These are phyloP conservation scores for Glebionis coronaria DNA, from an alignment of 129 eudicot genomes.

Conservation along the genomic window DNA sequence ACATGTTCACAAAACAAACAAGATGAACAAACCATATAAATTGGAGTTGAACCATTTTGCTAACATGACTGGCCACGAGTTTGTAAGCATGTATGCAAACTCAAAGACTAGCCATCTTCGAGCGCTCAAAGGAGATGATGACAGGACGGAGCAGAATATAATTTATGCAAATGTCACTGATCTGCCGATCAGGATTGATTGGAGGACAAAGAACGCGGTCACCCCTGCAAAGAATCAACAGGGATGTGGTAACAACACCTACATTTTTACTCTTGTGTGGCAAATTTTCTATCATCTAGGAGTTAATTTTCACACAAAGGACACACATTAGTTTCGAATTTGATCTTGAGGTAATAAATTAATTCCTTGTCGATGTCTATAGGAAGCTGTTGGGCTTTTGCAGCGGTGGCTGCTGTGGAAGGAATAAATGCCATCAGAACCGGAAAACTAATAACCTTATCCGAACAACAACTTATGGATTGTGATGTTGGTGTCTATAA, in stretches of 20 bases:
- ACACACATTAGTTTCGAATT: too few relatives aligned
- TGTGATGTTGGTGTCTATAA: constrained; percentile 50
- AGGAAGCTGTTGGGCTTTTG: constrained; percentile 91
- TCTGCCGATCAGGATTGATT: constrained; percentile 58
- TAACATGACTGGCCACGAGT: constrained; percentile 73
- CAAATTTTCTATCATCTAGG: too few relatives aligned
- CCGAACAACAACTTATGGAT: constrained; percentile 81
- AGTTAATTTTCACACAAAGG: too few relatives aligned
- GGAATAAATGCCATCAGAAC: constrained; percentile 74
- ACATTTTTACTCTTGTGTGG: too few relatives aligned
- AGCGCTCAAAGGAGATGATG: constrained; percentile 33
- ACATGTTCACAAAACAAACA: constrained; percentile 59
- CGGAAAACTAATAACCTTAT: constrained; percentile 48
- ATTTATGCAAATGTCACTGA: constrained; percentile 34
- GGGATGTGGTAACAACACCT: constrained; percentile 65
- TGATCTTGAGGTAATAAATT: too few relatives aligned
- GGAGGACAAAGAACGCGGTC: constrained; percentile 59
- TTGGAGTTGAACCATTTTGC: constrained; percentile 76
- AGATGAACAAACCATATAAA: constrained; percentile 69
- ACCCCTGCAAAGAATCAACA: constrained; percentile 57
- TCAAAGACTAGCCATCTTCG: constrained; percentile 40
- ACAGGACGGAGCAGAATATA: too few relatives aligned
- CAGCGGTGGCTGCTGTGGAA: constrained; percentile 64
- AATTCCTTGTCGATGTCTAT: too few relatives aligned
- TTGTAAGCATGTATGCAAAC: constrained; percentile 48